Evolutionary conservation across 495 filamentous ascomycete genomes (phyloP).

Genomic region (Podospora pseudocomata): DNA sequence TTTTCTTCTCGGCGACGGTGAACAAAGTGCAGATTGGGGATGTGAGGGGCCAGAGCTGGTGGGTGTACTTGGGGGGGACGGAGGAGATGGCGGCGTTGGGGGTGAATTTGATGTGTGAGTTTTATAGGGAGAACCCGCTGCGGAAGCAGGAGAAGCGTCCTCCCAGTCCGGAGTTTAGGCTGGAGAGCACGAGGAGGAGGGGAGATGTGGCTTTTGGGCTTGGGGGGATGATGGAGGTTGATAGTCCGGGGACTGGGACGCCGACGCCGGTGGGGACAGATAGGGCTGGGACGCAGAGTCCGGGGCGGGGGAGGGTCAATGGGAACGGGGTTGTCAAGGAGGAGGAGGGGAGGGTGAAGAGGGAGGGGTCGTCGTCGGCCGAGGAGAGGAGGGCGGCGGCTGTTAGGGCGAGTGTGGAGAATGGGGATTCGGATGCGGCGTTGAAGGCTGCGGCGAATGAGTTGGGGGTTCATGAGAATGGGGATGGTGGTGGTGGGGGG

Average conservation of each 20-base stretch:
- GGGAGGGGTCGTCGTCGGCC: background rate
- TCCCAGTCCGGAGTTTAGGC: slow-evolving; percentile 42
- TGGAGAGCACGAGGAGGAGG: slow-evolving; percentile 46
- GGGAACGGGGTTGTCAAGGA: slow-evolving; percentile 3
- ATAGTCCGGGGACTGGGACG: background rate
- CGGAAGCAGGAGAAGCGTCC: slow-evolving; percentile 42
- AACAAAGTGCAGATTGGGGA: slow-evolving; percentile 65
- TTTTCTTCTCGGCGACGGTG: slow-evolving; percentile 78
- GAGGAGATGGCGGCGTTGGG: slow-evolving; percentile 61
- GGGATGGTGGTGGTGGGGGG: slow-evolving; percentile 19
- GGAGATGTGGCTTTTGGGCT: slow-evolving; percentile 32
- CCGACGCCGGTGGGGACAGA: slow-evolving; percentile 23
- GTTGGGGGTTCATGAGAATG: slow-evolving; percentile 34
- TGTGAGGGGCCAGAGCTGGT: slow-evolving; percentile 79
- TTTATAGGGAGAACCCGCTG: slow-evolving; percentile 68
- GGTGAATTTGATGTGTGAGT: slow-evolving; percentile 65
- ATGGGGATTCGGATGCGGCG: slow-evolving; percentile 43
- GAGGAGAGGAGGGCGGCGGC: background rate
- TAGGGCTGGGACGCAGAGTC: slow-evolving; percentile 31
- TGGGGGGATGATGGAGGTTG: background rate
- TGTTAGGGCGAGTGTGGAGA: slow-evolving; percentile 10
- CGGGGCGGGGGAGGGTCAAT: slow-evolving; percentile 3
- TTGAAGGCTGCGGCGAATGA: slow-evolving; percentile 50
- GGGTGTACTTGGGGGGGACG: slow-evolving; percentile 64
- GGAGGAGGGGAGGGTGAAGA: background rate